Percentiles rank a stretch among this genome's conserved stretches.
Conservation (phyloP, 495 filamentous ascomycete species). For the Beverwykella pulmonaria region DNA sequence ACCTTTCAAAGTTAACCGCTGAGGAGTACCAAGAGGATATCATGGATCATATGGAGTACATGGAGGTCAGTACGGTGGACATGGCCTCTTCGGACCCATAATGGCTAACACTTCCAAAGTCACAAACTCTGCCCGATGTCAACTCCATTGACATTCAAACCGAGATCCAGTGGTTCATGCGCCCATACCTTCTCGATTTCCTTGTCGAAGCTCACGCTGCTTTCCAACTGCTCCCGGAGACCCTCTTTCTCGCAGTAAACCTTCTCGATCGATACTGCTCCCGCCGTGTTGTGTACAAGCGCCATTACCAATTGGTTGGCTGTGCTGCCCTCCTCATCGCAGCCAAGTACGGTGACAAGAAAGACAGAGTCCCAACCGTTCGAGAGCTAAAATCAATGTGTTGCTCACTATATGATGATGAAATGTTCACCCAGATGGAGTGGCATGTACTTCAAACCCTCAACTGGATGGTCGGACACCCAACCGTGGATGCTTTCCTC, state of each 20-base stretch:
- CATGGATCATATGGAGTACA: constrained; percentile 87
- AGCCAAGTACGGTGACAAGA: constrained; percentile 97
- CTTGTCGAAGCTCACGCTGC: constrained; percentile 95
- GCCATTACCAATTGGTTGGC: constrained; percentile 96
- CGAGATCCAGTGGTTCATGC: constrained; percentile 99
- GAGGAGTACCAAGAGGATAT: constrained; percentile 94
- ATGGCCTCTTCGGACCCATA: constrained; percentile 8
- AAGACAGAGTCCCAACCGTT: constrained; percentile 94
- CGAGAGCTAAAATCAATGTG: constrained; percentile 98
- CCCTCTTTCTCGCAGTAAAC: constrained; percentile 93
- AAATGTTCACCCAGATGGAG: constrained; percentile 99
- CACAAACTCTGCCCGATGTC: constrained; percentile 89
- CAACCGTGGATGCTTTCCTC: constrained; percentile 90
- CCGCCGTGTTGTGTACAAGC: constrained; percentile 97
- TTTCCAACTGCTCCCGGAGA: constrained; percentile 91
- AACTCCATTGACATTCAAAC: constrained; percentile 98
- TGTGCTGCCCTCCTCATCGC: constrained; percentile 96
- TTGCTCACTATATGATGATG: constrained; percentile 95
- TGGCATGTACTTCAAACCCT: constrained; percentile 99
- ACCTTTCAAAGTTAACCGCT: constrained; percentile 76
- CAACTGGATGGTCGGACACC: constrained; percentile 93
- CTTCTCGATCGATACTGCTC: constrained; percentile 97
- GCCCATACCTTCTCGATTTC: constrained; percentile 97
- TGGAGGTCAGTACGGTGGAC: constrained; percentile 72
- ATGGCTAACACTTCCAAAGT: constrained; percentile 55